A percentile compares a stretch with the other conserved stretches of the same genome.
phyloP scores from a whole-genome alignment of 768 basidiomycete species.

The Auricularia cornea region DNA sequence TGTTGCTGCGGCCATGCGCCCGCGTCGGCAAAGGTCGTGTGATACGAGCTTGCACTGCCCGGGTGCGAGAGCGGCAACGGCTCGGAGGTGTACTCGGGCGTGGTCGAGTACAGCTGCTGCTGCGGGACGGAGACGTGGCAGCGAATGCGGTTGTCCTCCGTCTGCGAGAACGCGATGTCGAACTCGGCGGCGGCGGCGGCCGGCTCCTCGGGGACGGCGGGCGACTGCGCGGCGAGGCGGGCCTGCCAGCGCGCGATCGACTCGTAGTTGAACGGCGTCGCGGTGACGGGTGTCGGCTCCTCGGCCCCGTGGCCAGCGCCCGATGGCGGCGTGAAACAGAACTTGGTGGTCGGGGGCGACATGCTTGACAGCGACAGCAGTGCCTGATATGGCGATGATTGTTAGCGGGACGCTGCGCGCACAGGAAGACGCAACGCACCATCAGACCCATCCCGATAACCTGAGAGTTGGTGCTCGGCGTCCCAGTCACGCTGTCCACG shows the following conservation, averaged over 20 bases:
- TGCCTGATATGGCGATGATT: not conserved
- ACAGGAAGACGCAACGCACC: not conserved
- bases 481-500: not conserved
- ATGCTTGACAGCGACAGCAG: not conserved
- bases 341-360: not conserved
- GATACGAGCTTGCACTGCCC: not conserved
- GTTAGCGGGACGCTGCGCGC: not conserved
- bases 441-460: not conserved
- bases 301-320: not conserved
- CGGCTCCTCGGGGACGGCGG: not conserved
- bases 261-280: conserved; percentile 1
- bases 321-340: not conserved
- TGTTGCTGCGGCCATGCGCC: not conserved
- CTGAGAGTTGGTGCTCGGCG: not conserved
- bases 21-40: not conserved
- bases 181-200: not conserved
- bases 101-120: not conserved
- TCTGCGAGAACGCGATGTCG: not conserved
- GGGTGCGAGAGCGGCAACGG: not conserved
- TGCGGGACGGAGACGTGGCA: not conserved
- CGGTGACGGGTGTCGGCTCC: not conserved
- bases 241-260: not conserved
- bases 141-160: not conserved
- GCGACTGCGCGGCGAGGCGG: not conserved
- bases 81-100: not conserved